Conservation (phyloP, 192 early-diverging fungal genomes). For the Mortierella hygrophila region DNA sequence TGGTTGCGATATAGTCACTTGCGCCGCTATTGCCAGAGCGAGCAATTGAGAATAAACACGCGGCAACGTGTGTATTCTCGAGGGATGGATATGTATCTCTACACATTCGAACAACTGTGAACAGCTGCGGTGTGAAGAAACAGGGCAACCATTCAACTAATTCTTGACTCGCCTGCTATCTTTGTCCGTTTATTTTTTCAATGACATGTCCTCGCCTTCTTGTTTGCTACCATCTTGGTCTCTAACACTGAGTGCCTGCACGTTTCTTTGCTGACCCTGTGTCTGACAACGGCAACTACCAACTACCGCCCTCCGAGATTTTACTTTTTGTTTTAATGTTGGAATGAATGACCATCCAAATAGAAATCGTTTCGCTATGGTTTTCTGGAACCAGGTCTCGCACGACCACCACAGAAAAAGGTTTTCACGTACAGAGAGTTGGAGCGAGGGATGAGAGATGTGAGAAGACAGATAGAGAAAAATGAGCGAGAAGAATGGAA, state of each 20-base stretch:
- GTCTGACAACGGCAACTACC: too few species aligned
- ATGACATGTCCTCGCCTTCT: not conserved
- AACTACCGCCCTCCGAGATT: too few species aligned
- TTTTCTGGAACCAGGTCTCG: constrained; percentile 9
- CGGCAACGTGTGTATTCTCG: not conserved
- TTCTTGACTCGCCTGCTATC: not conserved
- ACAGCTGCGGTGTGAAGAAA: too few species aligned
- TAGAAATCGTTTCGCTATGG: constrained; percentile 1
- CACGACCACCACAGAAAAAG: not conserved
- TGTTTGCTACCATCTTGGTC: not conserved
- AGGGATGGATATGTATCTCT: not conserved
- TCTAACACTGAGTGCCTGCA: not conserved
- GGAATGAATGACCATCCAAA: not conserved
- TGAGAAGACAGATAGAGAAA: not conserved
- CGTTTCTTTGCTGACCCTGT: not conserved
- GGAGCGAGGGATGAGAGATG: not conserved
- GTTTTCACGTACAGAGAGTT: not conserved
- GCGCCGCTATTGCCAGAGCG: not conserved
- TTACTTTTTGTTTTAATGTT: not conserved
- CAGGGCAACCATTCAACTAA: not conserved
- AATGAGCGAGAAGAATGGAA: not conserved
- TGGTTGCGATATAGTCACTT: not conserved
- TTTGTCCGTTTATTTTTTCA: not conserved
- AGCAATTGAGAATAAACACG: not conserved
- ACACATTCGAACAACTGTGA: not conserved